A percentile compares a stretch with the other conserved stretches of the same genome.
These are phyloP conservation scores for Penicillium digitatum DNA, from an alignment of 2,329 filamentous ascomycete genomes.

Conservation along the genomic window DNA sequence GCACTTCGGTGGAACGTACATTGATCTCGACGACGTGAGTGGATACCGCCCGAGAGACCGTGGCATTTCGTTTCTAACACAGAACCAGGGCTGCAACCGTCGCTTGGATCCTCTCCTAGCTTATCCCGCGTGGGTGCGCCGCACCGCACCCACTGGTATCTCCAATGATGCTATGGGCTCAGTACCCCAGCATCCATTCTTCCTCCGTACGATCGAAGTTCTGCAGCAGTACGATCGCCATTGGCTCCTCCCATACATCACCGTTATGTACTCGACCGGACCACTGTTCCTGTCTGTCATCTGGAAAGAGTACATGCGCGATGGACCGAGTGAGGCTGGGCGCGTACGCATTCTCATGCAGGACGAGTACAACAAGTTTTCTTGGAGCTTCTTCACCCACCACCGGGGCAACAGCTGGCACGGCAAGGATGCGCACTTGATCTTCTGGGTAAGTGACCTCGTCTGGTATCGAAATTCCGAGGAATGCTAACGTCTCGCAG, in stretches of 20 bases:
- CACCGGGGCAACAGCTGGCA: conserved; percentile 65
- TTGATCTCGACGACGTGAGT: conserved; percentile 69
- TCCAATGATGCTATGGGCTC: conserved; percentile 78
- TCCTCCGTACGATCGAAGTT: conserved; percentile 63
- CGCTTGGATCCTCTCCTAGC: conserved; percentile 64
- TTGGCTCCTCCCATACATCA: conserved; percentile 69
- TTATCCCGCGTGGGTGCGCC: conserved; percentile 67
- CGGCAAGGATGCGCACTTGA: conserved; percentile 58
- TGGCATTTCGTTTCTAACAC: conserved; percentile 8
- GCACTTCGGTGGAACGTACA: conserved; percentile 75
- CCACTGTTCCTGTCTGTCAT: conserved; percentile 72
- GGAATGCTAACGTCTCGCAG: conserved; percentile 23
- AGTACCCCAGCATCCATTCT: conserved; percentile 69
- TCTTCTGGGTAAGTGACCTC: conserved; percentile 55
- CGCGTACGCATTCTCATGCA: conserved; percentile 65
- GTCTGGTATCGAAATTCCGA: not conserved
- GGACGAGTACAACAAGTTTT: conserved; percentile 63
- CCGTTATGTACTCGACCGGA: conserved; percentile 74
- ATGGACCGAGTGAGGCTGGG: conserved; percentile 41
- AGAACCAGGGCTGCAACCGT: conserved; percentile 61
- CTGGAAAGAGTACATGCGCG: conserved; percentile 67
- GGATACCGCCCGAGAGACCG: not conserved
- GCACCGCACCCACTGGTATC: conserved; percentile 71
- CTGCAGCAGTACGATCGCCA: conserved; percentile 64
- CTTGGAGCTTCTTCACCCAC: conserved; percentile 70